These are phyloP conservation scores for Phytophthora lateralis DNA, from an alignment of 352 stramenopile species.

Conservation along the genomic window DNA sequence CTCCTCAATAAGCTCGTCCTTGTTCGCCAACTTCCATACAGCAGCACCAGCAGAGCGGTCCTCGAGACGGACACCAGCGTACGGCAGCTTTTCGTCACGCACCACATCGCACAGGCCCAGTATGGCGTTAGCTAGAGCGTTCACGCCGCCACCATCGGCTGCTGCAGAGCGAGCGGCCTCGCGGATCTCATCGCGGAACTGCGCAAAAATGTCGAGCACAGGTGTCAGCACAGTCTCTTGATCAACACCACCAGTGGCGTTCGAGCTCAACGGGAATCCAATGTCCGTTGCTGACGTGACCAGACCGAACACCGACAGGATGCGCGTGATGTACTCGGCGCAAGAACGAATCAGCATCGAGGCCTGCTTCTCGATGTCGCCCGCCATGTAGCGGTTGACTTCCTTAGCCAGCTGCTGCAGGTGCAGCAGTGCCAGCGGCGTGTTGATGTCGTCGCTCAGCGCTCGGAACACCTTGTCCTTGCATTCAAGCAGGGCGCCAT, in stretches of 20 bases:
- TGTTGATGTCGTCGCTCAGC: constrained; percentile 93
- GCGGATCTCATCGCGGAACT: constrained; percentile 88
- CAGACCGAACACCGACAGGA: constrained; percentile 86
- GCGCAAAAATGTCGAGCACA: constrained; percentile 89
- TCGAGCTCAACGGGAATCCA: constrained; percentile 72
- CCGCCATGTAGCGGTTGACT: constrained; percentile 84
- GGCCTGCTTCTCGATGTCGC: constrained; percentile 53
- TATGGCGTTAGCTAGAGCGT: constrained; percentile 70
- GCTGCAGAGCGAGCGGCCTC: constrained; percentile 65
- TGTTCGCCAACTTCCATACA: constrained; percentile 94
- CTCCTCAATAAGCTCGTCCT: constrained; percentile 83
- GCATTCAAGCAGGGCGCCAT: constrained; percentile 63
- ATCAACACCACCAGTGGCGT: constrained; percentile 46
- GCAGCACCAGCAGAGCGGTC: constrained; percentile 66
- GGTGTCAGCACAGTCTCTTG: constrained; percentile 86
- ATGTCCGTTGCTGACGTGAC: constrained; percentile 77
- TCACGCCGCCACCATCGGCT: constrained; percentile 42
- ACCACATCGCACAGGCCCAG: constrained; percentile 88
- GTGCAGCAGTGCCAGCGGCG: constrained; percentile 76
- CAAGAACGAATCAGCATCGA: constrained; percentile 84
- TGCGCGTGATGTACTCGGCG: constrained; percentile 90
- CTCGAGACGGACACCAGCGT: constrained; percentile 89
- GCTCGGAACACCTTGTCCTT: constrained; percentile 85
- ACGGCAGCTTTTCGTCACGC: constrained; percentile 89
- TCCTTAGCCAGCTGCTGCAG: constrained; percentile 84